phyloP scores from a whole-genome alignment of 2,329 filamentous ascomycete genomes.

The Xenoacremonium recifei region DNA sequence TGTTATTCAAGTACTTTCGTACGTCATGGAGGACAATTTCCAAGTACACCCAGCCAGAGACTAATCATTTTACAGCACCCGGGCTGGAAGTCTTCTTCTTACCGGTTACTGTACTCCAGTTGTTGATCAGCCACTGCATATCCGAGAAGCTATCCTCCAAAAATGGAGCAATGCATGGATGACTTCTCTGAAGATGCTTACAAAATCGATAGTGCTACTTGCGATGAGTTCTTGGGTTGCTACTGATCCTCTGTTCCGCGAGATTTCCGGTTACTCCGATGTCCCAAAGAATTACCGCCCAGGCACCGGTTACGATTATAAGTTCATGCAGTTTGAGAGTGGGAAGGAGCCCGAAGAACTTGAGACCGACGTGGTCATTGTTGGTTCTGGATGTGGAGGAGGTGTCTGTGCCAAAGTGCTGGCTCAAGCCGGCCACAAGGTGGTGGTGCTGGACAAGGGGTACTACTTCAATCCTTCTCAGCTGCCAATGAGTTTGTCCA shows the following conservation, averaged over 20 bases:
- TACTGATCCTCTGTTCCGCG: conserved; percentile 52
- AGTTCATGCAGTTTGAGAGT: conserved; percentile 58
- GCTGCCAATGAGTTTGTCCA: conserved; percentile 69
- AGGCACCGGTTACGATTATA: conserved; percentile 52
- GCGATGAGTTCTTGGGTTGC: conserved; percentile 55
- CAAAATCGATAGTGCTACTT: conserved; percentile 54
- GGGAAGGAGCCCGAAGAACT: conserved; percentile 53
- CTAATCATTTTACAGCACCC: conserved; percentile 47
- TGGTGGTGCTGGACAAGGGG: conserved; percentile 80
- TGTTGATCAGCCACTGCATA: conserved; percentile 56
- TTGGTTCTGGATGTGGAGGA: conserved; percentile 86
- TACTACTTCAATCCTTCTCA: conserved; percentile 72
- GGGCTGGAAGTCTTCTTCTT: conserved; percentile 60
- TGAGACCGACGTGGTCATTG: conserved; percentile 78
- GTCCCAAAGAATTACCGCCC: conserved; percentile 51
- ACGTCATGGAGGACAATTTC: too few relatives aligned
- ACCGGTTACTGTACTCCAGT: conserved; percentile 67
- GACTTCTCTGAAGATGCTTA: conserved; percentile 51
- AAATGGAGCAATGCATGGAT: conserved; percentile 61
- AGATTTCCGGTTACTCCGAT: conserved; percentile 57
- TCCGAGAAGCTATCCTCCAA: conserved; percentile 61
- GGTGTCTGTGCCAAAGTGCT: conserved; percentile 79
- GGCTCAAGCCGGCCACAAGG: conserved; percentile 70
- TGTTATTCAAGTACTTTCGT: background rate
- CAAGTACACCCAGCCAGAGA: too few relatives aligned